Base-by-base conservation (phyloP, 1,284 basidiomycete species). In the Pascua guehoae region DNA sequence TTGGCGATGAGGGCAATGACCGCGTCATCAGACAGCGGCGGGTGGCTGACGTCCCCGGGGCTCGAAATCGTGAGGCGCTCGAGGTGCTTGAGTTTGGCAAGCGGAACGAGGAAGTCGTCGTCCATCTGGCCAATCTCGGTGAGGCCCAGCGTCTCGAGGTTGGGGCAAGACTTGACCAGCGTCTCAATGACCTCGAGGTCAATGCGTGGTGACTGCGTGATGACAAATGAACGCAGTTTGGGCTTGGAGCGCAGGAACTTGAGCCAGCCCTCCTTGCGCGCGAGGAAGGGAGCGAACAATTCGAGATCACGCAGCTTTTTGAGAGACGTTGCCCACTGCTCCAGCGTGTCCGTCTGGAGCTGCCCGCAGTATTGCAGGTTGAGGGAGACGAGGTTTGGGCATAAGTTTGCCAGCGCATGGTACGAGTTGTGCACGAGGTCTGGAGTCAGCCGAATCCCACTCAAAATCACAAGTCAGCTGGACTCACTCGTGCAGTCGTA, bases 401-500 rank as follows among this genome's bases (percentile, higher is more conserved):
- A 94, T 41, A 95, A 84, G 32, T 81, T 81, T 0, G 85, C 84
- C 12, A 96, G 81, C 0, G 87, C 83, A 42, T 80, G 79, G 49
- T 91, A 81, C 8, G 87, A 86, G 3, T 83, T 76, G 1, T 88
- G 82, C 0, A 83, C 77, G 36, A 96, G 81, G 47, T 86, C 89
- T 92, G 63, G 8, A 32, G 46, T 48, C 15, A 55, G 53, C n/a
- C n/a, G n/a, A n/a, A n/a, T n/a, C n/a, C n/a, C n/a, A n/a, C 53
- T 14, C 38, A n/a, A 32, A 32, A 36, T 24, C 15, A 42, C 15
- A 14, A 24, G 8, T 5, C n/a, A 32, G 24, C 24, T 9, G 9
- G 2, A 80, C 88, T 61, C 73, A 93, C 91, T 86, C 1, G 94
- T 96, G 60, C 88, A 91, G 75, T 98, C 96, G 71, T 92, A 96